Percentiles rank a stretch among this genome's conserved stretches.
Evolutionary conservation across 176 grass and related monocot species (phyloP).

Genomic region (Miscanthus lutarioriparius): DNA sequence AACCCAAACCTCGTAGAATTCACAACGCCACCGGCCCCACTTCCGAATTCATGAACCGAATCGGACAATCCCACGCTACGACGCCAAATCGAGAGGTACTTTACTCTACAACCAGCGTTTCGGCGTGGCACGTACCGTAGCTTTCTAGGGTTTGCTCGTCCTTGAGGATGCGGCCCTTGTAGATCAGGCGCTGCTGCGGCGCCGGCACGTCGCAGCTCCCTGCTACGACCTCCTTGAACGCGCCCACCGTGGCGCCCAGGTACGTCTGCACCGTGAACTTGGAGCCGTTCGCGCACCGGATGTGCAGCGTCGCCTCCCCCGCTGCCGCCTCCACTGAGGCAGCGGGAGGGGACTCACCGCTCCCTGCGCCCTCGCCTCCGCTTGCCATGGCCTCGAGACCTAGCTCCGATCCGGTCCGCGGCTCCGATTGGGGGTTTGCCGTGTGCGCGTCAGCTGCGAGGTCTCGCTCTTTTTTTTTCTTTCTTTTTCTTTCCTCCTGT

Average conservation of each 20-base stretch:
- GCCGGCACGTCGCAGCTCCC: constrained; percentile 77
- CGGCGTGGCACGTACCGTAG: constrained; percentile 58
- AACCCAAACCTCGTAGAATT: background rate
- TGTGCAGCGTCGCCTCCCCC: constrained; percentile 54
- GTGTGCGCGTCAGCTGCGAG: constrained; percentile 39
- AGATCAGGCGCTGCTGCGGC: constrained; percentile 96
- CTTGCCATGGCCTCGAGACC: constrained; percentile 47
- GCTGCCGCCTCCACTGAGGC: background rate
- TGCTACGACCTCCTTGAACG: constrained; percentile 69
- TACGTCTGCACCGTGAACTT: constrained; percentile 69
- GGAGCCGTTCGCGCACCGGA: constrained; percentile 76
- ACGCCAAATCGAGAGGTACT: background rate
- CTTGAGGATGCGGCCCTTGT: constrained; percentile 92
- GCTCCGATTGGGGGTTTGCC: constrained; percentile 40
- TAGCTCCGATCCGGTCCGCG: constrained; percentile 42
- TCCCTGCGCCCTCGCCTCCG: constrained; percentile 31
- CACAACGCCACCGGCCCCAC: background rate
- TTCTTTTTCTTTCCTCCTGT: too few species aligned
- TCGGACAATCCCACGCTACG: background rate
- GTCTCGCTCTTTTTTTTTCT: background rate
- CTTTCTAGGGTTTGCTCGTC: constrained; percentile 92
- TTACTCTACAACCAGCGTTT: background rate
- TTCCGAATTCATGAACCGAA: constrained; percentile 6
- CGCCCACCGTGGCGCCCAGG: constrained; percentile 59
- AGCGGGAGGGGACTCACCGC: constrained; percentile 36